A percentile compares a stretch with the other conserved stretches of the same genome.
Evolutionary conservation across 2,329 filamentous ascomycete genomes (phyloP).

Genomic region (Endoconidiophora laricicola): DNA sequence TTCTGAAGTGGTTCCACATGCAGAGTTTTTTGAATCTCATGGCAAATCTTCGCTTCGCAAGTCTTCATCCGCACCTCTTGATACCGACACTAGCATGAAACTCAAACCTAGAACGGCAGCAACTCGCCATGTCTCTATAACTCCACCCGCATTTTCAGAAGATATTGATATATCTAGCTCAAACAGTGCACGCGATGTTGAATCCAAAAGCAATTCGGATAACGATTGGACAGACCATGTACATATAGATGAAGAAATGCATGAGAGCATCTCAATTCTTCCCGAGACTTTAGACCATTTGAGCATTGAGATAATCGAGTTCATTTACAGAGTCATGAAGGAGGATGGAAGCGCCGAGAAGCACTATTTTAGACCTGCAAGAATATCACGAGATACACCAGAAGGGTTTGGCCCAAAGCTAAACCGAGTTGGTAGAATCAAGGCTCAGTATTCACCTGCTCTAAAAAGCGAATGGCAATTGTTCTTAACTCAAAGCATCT

Average conservation of each 20-base stretch:
- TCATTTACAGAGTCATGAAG: conserved; percentile 43
- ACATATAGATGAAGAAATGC: background rate
- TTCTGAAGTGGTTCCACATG: conserved; percentile 4
- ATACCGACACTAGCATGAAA: background rate
- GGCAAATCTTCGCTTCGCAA: background rate
- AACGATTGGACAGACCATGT: background rate
- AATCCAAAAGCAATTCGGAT: conserved; percentile 3
- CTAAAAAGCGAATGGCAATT: conserved; percentile 35
- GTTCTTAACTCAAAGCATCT: conserved; percentile 48
- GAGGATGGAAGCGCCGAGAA: conserved; percentile 37
- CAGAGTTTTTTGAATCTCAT: conserved; percentile 6
- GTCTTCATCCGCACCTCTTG: background rate
- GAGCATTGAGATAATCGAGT: conserved; percentile 38
- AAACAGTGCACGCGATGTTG: conserved; percentile 5
- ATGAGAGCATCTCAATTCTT: conserved; percentile 16
- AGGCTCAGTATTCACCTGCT: conserved; percentile 17
- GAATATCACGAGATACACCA: conserved; percentile 7
- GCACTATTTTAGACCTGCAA: conserved; percentile 14
- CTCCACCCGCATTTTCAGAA: conserved; percentile 9
- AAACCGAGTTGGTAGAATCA: conserved; percentile 5
- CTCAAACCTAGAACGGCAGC: background rate
- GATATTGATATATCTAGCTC: conserved; percentile 8
- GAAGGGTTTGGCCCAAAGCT: conserved; percentile 4
- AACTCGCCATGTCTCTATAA: conserved; percentile 1
- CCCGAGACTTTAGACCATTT: conserved; percentile 42